Percentiles rank a stretch among this genome's conserved stretches.
Evolutionary conservation across 2,329 filamentous ascomycete genomes (phyloP).

Genomic region (Diaporthe vexans): DNA sequence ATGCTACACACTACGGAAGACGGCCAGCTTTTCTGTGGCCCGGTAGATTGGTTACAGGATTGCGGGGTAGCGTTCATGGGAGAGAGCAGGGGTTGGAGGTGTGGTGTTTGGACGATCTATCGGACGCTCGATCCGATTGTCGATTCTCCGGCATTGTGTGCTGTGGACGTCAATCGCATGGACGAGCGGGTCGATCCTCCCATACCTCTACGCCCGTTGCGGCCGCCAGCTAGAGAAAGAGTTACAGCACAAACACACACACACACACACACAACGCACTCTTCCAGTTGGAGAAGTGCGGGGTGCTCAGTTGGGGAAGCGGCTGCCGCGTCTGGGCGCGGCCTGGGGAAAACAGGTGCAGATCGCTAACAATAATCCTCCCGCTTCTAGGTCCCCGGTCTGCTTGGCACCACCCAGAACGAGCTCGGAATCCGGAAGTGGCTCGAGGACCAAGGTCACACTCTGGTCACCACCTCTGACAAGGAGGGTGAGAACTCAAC

Average conservation of each 20-base stretch:
- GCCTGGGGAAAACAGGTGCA: constrained; percentile 8
- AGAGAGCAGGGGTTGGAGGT: constrained; percentile 16
- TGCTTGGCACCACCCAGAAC: constrained; percentile 97
- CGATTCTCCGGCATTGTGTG: not conserved
- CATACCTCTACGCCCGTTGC: not conserved
- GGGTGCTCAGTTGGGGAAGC: constrained; percentile 18
- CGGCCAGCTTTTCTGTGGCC: constrained; percentile 24
- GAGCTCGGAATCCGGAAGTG: constrained; percentile 97
- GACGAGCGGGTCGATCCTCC: constrained; percentile 19
- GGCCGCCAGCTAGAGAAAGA: constrained; percentile 5
- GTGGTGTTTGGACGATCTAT: constrained; percentile 6
- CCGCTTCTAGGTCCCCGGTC: constrained; percentile 73
- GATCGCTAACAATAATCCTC: constrained; percentile 30
- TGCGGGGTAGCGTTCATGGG: constrained; percentile 34
- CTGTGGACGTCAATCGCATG: not conserved
- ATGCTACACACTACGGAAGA: not conserved
- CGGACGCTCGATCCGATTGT: not conserved
- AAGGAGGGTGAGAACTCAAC: constrained; percentile 94
- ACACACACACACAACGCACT: not conserved
- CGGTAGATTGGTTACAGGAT: constrained; percentile 29
- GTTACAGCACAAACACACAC: not conserved
- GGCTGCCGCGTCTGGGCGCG: constrained; percentile 20
- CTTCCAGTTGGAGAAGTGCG: constrained; percentile 23
- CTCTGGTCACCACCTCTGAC: constrained; percentile 95
- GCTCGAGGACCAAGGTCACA: constrained; percentile 98